Percentiles rank a stretch among this genome's conserved stretches.
Conservation (phyloP, 495 filamentous ascomycete genomes). For the Neurospora cerealis region DNA sequence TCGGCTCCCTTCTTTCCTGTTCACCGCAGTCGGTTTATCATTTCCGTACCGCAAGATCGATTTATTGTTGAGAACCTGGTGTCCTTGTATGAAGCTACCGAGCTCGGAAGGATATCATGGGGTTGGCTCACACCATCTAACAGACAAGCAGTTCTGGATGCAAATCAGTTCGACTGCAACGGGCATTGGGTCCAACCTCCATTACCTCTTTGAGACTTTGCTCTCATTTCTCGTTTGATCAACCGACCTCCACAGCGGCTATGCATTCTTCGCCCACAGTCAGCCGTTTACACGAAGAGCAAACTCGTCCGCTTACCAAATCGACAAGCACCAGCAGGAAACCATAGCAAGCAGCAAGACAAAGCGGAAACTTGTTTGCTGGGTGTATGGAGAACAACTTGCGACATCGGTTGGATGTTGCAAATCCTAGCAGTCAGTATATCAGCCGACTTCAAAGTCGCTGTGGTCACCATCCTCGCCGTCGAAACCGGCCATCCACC, state of each 20-base stretch:
- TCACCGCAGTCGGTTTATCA: neutral
- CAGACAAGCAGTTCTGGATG: neutral
- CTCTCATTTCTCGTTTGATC: neutral
- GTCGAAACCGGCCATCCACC: neutral
- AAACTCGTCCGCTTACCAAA: neutral
- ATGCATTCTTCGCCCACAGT: neutral
- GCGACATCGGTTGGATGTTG: neutral
- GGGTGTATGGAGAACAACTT: neutral
- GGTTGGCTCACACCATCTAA: neutral
- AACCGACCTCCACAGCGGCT: neutral
- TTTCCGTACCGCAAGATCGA: neutral
- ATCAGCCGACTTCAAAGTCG: neutral
- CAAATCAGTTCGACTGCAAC: neutral
- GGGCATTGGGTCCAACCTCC: neutral
- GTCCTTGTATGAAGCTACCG: neutral
- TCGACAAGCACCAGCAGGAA: neutral
- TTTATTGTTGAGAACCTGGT: neutral
- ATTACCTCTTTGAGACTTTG: neutral
- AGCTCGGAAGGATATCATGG: neutral
- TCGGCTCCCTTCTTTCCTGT: neutral
- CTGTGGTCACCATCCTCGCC: neutral
- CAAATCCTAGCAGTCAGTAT: neutral
- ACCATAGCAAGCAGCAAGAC: neutral
- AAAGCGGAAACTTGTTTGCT: neutral
- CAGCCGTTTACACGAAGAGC: neutral